phyloP scores from a whole-genome alignment of 2,329 filamentous ascomycete genomes.

The Pseudopithomyces maydicus region DNA sequence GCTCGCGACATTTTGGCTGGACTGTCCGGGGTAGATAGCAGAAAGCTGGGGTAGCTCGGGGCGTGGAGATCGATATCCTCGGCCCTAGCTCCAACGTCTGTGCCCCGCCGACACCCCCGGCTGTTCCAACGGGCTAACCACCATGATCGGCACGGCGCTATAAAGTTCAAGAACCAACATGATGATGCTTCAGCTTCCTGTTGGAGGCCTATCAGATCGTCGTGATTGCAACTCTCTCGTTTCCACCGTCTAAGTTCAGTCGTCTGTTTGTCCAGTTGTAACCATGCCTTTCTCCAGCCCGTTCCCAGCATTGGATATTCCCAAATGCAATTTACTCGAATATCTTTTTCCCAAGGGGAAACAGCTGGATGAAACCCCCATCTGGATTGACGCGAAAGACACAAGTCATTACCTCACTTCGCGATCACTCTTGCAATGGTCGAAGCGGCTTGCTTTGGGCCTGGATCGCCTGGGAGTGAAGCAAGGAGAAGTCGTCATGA shows the following conservation, averaged over 20 bases:
- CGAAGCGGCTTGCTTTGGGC: conserved; percentile 54
- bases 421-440: conserved; percentile 53
- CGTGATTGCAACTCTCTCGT: conserved; percentile 3
- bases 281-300: conserved; percentile 51
- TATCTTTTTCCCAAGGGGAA: conserved; percentile 39
- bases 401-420: conserved; percentile 52
- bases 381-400: conserved; percentile 59
- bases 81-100: conserved; percentile 21
- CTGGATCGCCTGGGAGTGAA: conserved; percentile 52
- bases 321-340: conserved; percentile 50
- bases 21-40: conserved; percentile 14
- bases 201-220: conserved; percentile 8
- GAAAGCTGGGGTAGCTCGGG: conserved; percentile 24
- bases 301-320: conserved; percentile 50
- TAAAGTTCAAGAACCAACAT: conserved; percentile 16
- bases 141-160: conserved; percentile 12
- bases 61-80: conserved; percentile 34
- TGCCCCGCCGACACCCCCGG: conserved; percentile 24
- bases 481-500: conserved; percentile 57
- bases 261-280: no score
- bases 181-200: conserved; percentile 1
- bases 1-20: conserved; percentile 18
- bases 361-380: conserved; percentile 47
- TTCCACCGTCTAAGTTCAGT: background rate
- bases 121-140: conserved; percentile 19